These are phyloP conservation scores for Rhizopogon vinicolor DNA, from an alignment of 768 basidiomycete species.

Conservation along the genomic window DNA sequence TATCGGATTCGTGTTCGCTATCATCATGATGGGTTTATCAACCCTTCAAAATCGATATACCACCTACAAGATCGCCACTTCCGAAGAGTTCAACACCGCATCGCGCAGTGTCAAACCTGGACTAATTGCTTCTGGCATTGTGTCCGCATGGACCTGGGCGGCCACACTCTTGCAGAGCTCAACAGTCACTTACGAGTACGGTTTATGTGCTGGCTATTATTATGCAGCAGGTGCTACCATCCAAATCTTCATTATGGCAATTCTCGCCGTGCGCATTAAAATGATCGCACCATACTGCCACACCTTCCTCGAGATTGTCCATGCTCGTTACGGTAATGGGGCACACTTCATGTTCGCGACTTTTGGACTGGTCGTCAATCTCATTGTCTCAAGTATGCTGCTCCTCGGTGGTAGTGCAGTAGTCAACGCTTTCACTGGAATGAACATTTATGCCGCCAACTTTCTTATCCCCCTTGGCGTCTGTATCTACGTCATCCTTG, in stretches of 20 bases:
- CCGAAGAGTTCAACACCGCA: slow-evolving; percentile 27
- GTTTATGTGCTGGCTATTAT: slow-evolving; percentile 21
- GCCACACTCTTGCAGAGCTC: slow-evolving; percentile 24
- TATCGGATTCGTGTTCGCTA: slow-evolving; percentile 23
- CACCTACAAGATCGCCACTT: slow-evolving; percentile 17
- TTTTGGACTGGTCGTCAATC: slow-evolving; percentile 17
- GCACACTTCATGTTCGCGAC: slow-evolving; percentile 24
- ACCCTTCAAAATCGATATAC: slow-evolving; percentile 23
- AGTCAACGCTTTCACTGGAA: slow-evolving; percentile 35
- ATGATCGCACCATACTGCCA: slow-evolving; percentile 30
- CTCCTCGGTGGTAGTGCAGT: slow-evolving; percentile 35
- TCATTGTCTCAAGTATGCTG: slow-evolving; percentile 31
- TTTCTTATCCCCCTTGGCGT: slow-evolving; percentile 39
- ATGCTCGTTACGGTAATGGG: slow-evolving; percentile 22
- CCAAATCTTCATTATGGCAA: slow-evolving; percentile 20
- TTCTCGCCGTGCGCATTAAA: slow-evolving; percentile 25
- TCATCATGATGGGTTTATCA: slow-evolving; percentile 24
- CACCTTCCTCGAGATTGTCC: slow-evolving; percentile 33
- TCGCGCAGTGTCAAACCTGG: slow-evolving; percentile 16
- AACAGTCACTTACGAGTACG: slow-evolving; percentile 27
- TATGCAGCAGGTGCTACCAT: slow-evolving; percentile 25
- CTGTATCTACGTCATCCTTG: slow-evolving; percentile 31
- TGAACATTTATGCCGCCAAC: slow-evolving; percentile 33
- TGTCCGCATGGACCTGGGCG: slow-evolving; percentile 28
- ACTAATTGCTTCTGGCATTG: slow-evolving; percentile 15